Conservation (phyloP, 1,284 basidiomycete species). For the Mycena citricolor region DNA sequence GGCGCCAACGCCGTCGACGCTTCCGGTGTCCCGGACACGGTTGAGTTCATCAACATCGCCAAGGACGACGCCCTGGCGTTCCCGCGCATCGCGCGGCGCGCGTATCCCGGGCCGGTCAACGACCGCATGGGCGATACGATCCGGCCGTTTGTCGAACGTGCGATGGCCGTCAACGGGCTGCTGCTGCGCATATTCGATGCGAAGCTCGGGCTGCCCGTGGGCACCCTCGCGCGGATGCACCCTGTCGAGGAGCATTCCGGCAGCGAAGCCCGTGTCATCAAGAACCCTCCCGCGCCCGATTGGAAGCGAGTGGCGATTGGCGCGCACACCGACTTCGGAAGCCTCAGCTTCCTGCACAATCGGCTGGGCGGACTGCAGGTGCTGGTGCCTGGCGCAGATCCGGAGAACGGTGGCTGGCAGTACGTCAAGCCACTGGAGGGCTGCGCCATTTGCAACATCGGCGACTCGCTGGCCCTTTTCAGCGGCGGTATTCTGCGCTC, state of each 20-base stretch:
- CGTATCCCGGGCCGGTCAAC: conserved; percentile 55
- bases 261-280: conserved; percentile 61
- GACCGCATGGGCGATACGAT: conserved; percentile 50
- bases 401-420: conserved; percentile 56
- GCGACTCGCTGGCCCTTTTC: conserved; percentile 50
- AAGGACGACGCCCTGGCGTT: conserved; percentile 65
- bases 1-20: conserved; percentile 65
- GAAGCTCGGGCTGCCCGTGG: conserved; percentile 53
- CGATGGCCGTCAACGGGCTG: conserved; percentile 53
- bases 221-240: conserved; percentile 50
- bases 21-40: conserved; percentile 54
- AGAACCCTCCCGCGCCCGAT: conserved; percentile 41
- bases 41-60: conserved; percentile 67
- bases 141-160: conserved; percentile 56
- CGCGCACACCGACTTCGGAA: conserved; percentile 60
- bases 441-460: conserved; percentile 54
- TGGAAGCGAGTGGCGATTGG: conserved; percentile 41
- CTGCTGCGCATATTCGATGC: conserved; percentile 57
- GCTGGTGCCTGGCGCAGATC: conserved; percentile 58
- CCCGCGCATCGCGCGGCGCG: conserved; percentile 49
- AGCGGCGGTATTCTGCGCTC: conserved; percentile 51
- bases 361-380: conserved; percentile 73
- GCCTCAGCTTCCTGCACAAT: conserved; percentile 66
- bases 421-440: conserved; percentile 66
- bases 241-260: conserved; percentile 47